A percentile compares a stretch with the other conserved stretches of the same genome.
Conservation (phyloP, 176 grass and related monocot genomes). For the Cocos nucifera region DNA sequence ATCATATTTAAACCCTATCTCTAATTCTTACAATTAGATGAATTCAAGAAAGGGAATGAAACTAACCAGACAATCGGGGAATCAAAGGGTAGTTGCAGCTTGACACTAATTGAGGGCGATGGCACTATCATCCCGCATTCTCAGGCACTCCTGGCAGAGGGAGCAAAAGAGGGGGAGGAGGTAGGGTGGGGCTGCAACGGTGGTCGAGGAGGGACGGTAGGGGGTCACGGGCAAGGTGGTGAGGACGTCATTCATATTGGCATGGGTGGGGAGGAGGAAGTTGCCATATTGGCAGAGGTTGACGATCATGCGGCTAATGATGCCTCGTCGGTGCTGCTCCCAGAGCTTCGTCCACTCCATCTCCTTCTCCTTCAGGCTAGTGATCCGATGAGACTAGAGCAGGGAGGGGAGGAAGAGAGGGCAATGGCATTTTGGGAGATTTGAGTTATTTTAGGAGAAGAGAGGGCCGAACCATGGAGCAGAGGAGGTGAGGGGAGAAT, state of each 20-base stretch:
- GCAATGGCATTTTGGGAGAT: too few species aligned
- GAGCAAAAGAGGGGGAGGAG: slow-evolving; percentile 20
- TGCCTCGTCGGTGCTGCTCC: slow-evolving; percentile 69
- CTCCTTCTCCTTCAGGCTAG: slow-evolving; percentile 28
- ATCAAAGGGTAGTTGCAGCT: slow-evolving; percentile 33
- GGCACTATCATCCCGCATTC: slow-evolving; percentile 54
- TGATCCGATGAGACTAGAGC: too few species aligned
- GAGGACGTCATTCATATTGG: slow-evolving; percentile 66
- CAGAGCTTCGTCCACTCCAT: slow-evolving; percentile 87
- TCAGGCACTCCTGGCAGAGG: slow-evolving; percentile 57
- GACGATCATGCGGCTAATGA: slow-evolving; percentile 86
- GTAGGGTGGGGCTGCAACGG: neutral
- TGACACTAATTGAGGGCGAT: slow-evolving; percentile 76
- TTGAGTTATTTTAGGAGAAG: too few species aligned
- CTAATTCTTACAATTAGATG: too few species aligned
- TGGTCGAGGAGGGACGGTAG: slow-evolving; percentile 25
- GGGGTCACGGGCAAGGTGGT: slow-evolving; percentile 64
- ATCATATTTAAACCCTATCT: too few species aligned
- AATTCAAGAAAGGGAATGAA: too few species aligned
- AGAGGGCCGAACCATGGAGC: too few species aligned
- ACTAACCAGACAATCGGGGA: slow-evolving; percentile 53
- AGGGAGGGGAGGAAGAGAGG: too few species aligned
- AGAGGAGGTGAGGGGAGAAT: too few species aligned
- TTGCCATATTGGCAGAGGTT: slow-evolving; percentile 78
- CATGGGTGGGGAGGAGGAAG: slow-evolving; percentile 71